Evolutionary conservation across 805 yeast genomes (phyloP).

Genomic region (Cyberlindnera euphorbiiphila): DNA sequence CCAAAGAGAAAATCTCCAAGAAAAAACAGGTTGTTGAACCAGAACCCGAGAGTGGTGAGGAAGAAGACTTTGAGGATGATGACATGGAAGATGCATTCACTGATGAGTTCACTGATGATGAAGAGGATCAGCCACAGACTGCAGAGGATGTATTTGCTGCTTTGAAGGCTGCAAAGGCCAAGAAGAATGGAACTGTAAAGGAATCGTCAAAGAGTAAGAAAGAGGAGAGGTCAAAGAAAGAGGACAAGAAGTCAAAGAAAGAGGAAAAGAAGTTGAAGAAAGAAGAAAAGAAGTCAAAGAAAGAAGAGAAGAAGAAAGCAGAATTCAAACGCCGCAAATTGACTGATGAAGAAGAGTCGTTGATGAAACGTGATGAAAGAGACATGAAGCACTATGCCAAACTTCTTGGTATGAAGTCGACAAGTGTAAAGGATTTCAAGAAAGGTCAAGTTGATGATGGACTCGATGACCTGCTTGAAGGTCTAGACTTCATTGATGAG

Average conservation of each 20-base stretch:
- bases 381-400: constrained; percentile 83
- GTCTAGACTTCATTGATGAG: constrained; percentile 41
- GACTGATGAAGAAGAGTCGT: constrained; percentile 45
- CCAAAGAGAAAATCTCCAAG: constrained; percentile 18
- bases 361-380: constrained; percentile 59
- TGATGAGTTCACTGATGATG: constrained; percentile 26
- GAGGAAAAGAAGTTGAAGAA: constrained; percentile 30
- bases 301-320: constrained; percentile 8
- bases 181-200: constrained; percentile 7
- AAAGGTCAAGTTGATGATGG: constrained; percentile 66
- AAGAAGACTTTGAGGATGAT: constrained; percentile 19
- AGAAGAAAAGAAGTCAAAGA: constrained; percentile 22
- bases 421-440: constrained; percentile 41
- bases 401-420: constrained; percentile 65
- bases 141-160: constrained; percentile 44
- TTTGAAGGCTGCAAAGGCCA: constrained; percentile 38
- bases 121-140: constrained; percentile 31
- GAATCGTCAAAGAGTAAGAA: constrained; percentile 6
- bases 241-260: constrained; percentile 3
- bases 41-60: constrained; percentile 25
- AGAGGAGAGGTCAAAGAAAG: constrained; percentile 21
- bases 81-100: constrained; percentile 12
- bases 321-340: constrained; percentile 22
- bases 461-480: constrained; percentile 79
- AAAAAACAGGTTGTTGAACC: constrained; percentile 30